Conservation (phyloP, 139 green algal genomes). For the Tetradesmus lagerheimii region DNA sequence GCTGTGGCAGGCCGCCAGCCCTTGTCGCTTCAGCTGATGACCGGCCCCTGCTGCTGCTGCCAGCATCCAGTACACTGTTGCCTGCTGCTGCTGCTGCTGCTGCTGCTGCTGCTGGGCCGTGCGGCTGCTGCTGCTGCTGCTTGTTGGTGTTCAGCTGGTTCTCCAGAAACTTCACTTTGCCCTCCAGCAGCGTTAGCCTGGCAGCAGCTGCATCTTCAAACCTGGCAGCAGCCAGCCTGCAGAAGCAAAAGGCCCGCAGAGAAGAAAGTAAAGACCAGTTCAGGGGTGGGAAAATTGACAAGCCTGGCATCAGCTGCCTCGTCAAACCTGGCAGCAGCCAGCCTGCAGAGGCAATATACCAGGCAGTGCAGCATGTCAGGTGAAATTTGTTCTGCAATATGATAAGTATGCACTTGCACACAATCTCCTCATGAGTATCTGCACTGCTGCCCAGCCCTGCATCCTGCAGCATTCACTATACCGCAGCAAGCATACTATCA, state of each 20-base stretch:
- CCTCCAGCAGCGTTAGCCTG: conserved; percentile 69
- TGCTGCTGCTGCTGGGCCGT: conserved; percentile 1
- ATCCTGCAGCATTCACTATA: too few relatives aligned
- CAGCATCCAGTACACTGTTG: background rate
- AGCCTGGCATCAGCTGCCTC: conserved; percentile 54
- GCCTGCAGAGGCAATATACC: background rate
- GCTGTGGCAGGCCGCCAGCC: too few relatives aligned
- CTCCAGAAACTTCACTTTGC: conserved; percentile 68
- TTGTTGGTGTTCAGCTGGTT: conserved; percentile 52
- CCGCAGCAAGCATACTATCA: too few relatives aligned
- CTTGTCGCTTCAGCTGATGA: too few relatives aligned
- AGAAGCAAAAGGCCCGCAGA: too few relatives aligned
- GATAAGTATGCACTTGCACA: too few relatives aligned
- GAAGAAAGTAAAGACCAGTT: too few relatives aligned
- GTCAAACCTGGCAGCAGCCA: background rate
- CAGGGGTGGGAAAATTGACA: too few relatives aligned
- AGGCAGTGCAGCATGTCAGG: too few relatives aligned
- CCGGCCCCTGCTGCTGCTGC: background rate
- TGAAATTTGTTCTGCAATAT: too few relatives aligned
- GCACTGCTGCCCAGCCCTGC: too few relatives aligned
- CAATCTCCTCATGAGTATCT: too few relatives aligned
- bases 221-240: background rate
- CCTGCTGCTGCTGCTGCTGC: background rate
- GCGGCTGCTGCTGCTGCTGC: conserved; percentile 45
- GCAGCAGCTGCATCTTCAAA: conserved; percentile 52